A percentile compares a stretch with the other conserved stretches of the same genome.
Evolutionary conservation across 176 grass and related monocot genomes (phyloP).

Genomic region (Calamus simplicifolius): DNA sequence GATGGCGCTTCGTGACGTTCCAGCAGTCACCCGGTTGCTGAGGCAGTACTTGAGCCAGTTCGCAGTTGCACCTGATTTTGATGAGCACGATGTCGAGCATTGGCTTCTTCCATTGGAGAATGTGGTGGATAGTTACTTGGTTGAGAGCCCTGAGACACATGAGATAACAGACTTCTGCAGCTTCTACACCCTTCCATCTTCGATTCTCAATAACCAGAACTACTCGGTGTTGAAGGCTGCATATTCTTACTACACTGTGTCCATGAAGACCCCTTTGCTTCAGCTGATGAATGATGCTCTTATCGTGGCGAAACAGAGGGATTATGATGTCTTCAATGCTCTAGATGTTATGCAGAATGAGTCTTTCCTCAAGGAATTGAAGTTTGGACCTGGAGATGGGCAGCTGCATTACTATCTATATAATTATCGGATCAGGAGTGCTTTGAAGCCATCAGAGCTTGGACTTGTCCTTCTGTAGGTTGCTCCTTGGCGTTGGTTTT

Average conservation of each 20-base stretch:
- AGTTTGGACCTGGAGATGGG: constrained; percentile 94
- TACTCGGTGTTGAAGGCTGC: constrained; percentile 76
- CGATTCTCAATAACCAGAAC: constrained; percentile 86
- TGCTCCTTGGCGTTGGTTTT: background rate
- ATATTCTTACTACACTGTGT: constrained; percentile 93
- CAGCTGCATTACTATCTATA: constrained; percentile 99
- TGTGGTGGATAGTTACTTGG: constrained; percentile 91
- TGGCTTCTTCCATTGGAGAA: constrained; percentile 80
- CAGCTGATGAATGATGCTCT: constrained; percentile 95
- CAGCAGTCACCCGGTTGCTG: constrained; percentile 72
- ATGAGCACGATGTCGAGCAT: constrained; percentile 95
- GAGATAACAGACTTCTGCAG: constrained; percentile 97
- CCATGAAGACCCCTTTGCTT: constrained; percentile 70
- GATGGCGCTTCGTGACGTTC: constrained; percentile 87
- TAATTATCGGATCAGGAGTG: constrained; percentile 67
- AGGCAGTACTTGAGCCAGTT: constrained; percentile 65
- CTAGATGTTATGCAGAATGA: constrained; percentile 97
- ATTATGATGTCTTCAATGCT: constrained; percentile 96
- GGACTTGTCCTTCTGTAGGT: constrained; percentile 85
- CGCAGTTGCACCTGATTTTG: constrained; percentile 75
- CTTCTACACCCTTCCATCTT: constrained; percentile 88
- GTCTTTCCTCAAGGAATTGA: constrained; percentile 80
- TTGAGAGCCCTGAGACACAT: constrained; percentile 91
- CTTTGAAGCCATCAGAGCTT: constrained; percentile 75
- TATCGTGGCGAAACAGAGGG: constrained; percentile 85